These are phyloP conservation scores for Saururus chinensis DNA, from an alignment of 164 flowering plant species.

Conservation along the genomic window DNA sequence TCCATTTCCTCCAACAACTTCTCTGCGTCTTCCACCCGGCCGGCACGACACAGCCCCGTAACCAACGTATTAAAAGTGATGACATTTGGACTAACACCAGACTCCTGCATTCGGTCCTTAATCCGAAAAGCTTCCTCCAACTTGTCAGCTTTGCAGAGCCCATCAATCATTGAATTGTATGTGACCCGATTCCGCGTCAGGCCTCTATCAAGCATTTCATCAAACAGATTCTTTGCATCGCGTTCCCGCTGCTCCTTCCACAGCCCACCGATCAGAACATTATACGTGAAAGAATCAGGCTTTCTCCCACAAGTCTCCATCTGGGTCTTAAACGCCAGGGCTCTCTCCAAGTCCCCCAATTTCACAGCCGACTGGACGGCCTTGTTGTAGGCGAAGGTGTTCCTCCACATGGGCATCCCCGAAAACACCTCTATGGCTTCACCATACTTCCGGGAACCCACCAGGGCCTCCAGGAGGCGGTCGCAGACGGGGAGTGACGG, in stretches of 20 bases:
- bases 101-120: constrained; percentile 35
- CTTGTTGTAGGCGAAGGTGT: constrained; percentile 42
- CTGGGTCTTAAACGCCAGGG: constrained; percentile 21
- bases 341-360: constrained; percentile 40
- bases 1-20: constrained; percentile 44
- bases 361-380: constrained; percentile 64
- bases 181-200: constrained; percentile 33
- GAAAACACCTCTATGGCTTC: constrained; percentile 3
- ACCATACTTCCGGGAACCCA: background rate
- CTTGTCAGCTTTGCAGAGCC: constrained; percentile 49
- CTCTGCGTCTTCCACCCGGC: constrained; percentile 36
- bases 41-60: constrained; percentile 37
- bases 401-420: constrained; percentile 19
- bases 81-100: constrained; percentile 29
- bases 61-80: constrained; percentile 56
- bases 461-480: constrained; percentile 3
- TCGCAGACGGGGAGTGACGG: constrained; percentile 2
- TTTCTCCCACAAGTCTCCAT: constrained; percentile 31
- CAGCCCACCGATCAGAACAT: constrained; percentile 50
- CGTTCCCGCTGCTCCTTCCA: constrained; percentile 36
- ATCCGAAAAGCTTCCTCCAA: constrained; percentile 36
- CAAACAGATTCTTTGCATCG: constrained; percentile 52
- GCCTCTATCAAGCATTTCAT: constrained; percentile 37
- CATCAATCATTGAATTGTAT: constrained; percentile 56
- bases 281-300: constrained; percentile 46